Evolutionary conservation across 257 asterid species (phyloP).

Genomic region (Cordia subcordata): DNA sequence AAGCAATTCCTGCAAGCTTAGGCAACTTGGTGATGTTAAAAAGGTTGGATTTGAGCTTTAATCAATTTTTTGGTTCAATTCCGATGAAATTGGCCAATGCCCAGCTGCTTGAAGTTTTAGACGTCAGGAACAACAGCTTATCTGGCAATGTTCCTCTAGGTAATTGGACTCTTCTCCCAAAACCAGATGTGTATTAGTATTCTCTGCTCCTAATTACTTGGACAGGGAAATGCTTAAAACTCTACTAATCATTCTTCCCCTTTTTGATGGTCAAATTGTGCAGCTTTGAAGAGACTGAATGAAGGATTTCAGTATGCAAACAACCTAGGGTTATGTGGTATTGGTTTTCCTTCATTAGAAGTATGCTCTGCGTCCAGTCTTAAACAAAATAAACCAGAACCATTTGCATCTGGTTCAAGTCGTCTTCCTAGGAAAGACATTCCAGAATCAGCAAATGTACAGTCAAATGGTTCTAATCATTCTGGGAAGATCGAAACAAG

Average conservation of each 20-base stretch:
- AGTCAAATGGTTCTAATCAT: slow-evolving; percentile 23
- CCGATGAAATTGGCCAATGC: slow-evolving; percentile 58
- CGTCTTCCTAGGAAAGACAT: slow-evolving; percentile 61
- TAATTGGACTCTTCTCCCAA: slow-evolving; percentile 16
- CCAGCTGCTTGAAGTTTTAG: slow-evolving; percentile 57
- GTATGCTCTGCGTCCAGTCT: slow-evolving; percentile 44
- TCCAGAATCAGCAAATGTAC: slow-evolving; percentile 78
- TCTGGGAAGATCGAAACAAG: slow-evolving; percentile 41
- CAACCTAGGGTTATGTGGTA: slow-evolving; percentile 73
- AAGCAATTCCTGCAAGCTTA: slow-evolving; percentile 90
- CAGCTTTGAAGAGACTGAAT: slow-evolving; percentile 74
- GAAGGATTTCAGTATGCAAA: slow-evolving; percentile 80
- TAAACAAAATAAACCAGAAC: slow-evolving; percentile 53
- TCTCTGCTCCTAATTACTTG: not conserved
- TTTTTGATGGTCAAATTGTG: slow-evolving; percentile 5
- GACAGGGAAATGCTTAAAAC: not conserved
- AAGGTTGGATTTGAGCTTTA: slow-evolving; percentile 84
- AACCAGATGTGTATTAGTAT: not conserved
- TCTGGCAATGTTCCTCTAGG: slow-evolving; percentile 95
- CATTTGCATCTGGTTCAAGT: slow-evolving; percentile 49
- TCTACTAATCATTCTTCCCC: slow-evolving; percentile 7
- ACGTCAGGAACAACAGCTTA: slow-evolving; percentile 73
- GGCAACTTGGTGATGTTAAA: slow-evolving; percentile 56
- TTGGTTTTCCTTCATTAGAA: slow-evolving; percentile 41
- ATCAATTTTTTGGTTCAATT: slow-evolving; percentile 70